Base-by-base conservation (phyloP, 495 filamentous ascomycete species). In the Viridothelium virens region DNA sequence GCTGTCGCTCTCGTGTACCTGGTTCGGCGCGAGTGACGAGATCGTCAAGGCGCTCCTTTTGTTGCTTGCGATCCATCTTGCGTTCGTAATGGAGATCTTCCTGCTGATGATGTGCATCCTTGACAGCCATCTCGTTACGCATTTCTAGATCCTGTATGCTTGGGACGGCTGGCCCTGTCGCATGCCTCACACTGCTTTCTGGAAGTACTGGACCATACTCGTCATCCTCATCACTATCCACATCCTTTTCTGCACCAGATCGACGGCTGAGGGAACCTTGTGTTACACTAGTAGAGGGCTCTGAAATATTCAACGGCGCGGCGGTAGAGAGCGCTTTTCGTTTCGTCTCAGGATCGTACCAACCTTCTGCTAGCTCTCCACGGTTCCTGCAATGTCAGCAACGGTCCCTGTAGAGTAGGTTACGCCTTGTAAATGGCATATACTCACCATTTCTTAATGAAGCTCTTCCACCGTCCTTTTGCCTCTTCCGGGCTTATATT, bases 391-490 rank as follows among this genome's bases (percentile, higher is more conserved):
- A 65, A 77, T 73, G 77, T 83, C 71, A 83, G 79, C 33, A 59
- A 33, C 53, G 14, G 31, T 59, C 7, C 31, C 36, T 59, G 3
- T 36, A 31, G 16, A 31, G 41, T 44, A 63, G 62, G 0, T 39
- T 0, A 6, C 47, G 47, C 10, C 9, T 41, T 33, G 5, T 34
- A 59, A 59, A 36, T 3, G 31, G 7, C 18, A 3, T 10, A n/a
- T 3, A 70, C 80, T 74, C 84, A 91, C 94, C 94, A 98, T 82
- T 92, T 93, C 2, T 83, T 78, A 14, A 91, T 74, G 72, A 97
- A 98, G 74, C 92, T 93, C 79, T 96, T 96, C 91, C 92, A 98
- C 47, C 94, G 79, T 1, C 93, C 94, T 59, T 83, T 86, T 0
- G 85, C 73, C 72, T 97, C 93, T 14, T 83, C 78, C 64, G 88